Conservation (phyloP, 257 asterid species). For the Solanum paucissectum region DNA sequence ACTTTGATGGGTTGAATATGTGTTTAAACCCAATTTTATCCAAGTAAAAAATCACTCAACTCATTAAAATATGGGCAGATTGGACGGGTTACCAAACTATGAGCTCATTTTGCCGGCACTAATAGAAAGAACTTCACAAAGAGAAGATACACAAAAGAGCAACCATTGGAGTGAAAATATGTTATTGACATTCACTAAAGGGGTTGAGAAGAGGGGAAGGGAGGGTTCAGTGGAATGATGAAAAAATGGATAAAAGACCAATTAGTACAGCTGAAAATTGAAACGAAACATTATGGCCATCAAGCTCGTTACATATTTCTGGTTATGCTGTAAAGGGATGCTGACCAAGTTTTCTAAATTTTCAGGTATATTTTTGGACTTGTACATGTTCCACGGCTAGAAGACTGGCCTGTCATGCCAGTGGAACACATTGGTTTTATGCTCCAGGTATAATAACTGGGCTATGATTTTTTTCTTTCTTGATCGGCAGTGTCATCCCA, state of each 20-base stretch:
- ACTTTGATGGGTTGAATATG: too few relatives aligned
- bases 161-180: background rate
- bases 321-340: background rate
- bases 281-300: background rate
- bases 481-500: background rate
- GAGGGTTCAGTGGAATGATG: background rate
- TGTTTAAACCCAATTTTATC: too few relatives aligned
- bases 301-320: background rate
- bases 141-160: background rate
- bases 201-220: background rate
- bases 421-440: constrained; percentile 33
- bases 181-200: background rate
- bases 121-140: background rate
- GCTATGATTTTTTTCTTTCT: background rate
- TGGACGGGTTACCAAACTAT: too few relatives aligned
- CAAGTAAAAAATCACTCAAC: too few relatives aligned
- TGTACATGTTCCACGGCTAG: constrained; percentile 27
- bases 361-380: constrained; percentile 29
- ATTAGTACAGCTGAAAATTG: background rate
- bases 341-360: background rate
- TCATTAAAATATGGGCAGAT: too few relatives aligned
- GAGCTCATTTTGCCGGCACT: too few relatives aligned
- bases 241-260: background rate
- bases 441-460: constrained; percentile 16
- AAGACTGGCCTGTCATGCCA: constrained; percentile 43